Base-by-base conservation (phyloP, 164 flowering plant species). In the Macadamia tetraphylla region DNA sequence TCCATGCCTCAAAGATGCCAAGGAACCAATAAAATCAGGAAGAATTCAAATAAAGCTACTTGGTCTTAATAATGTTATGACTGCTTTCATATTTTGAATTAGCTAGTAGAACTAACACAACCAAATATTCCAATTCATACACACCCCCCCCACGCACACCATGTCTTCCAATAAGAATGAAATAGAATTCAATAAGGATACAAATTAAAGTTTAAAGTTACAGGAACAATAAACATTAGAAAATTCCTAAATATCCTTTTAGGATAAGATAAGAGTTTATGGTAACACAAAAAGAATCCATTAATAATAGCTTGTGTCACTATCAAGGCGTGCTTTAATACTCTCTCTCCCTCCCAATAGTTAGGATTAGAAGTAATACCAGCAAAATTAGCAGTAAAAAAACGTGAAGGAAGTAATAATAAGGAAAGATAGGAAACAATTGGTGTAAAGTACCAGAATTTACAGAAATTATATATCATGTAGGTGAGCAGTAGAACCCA, bases 1-100 rank as follows among this genome's bases (percentile, higher is more conserved):
- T 74, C 98, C 97, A 92, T 52, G 77, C 76, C 98, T 94, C 81
- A 73, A 72, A 80, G 30, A 60, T 12, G 62, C 32, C 31, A 63
- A 70, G 67, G 35, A 56, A 67, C 67, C 13, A 62, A 67, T 18
- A 46, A 49, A 70, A 10, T 44, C 42, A 67, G 49, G 68, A 55
- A 46, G 51, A 46, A 46, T 46, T 46, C 9, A 46, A 46, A 46
- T 8, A 46, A 46, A 46, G 11, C 80, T 74, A 74, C 80, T n/a
- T 56, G 87, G 87, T 43, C 4, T 11, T 46, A 46, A 43, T 43
- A 4, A 4, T 43, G 46, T 4, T 43, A 46, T 59, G 49, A 52
- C 10, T 29, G 17, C 9, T 3, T 52, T 55, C 30, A 29, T 29
- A 51, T 30, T 49, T 49, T 30, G 49, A 6, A 1, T 6, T 14